Conservation (phyloP, 148 eudicot species). For the Cornus kousa region DNA sequence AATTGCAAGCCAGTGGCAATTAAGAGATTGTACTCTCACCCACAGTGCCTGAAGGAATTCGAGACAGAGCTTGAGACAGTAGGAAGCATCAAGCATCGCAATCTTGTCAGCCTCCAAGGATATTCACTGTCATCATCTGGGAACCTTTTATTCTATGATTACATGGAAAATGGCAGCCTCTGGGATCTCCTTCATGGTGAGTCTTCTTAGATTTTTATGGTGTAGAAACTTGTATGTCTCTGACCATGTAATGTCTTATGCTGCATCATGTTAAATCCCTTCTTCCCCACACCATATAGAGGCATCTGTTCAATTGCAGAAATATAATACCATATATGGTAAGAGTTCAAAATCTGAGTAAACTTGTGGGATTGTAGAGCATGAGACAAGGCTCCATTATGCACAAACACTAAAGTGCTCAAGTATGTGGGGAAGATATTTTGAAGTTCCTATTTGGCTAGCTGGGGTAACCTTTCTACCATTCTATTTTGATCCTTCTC, state of each 20-base stretch:
- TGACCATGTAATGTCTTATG: not conserved
- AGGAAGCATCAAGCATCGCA: constrained; percentile 96
- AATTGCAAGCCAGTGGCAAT: constrained; percentile 95
- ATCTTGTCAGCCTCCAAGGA: constrained; percentile 89
- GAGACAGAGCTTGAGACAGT: constrained; percentile 95
- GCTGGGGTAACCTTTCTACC: not conserved
- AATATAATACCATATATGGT: too few relatives aligned
- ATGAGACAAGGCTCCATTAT: not conserved
- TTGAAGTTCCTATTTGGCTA: not conserved
- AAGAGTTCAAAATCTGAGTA: not conserved
- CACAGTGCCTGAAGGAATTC: constrained; percentile 80
- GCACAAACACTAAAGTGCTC: not conserved
- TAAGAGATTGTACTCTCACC: constrained; percentile 81
- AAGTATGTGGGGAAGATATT: not conserved
- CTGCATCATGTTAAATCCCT: not conserved
- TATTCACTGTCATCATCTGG: constrained; percentile 92
- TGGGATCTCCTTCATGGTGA: constrained; percentile 98
- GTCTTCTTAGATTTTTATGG: not conserved
- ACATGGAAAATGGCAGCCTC: constrained; percentile 98
- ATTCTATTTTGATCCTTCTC: not conserved
- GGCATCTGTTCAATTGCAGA: not conserved
- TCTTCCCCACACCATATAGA: not conserved
- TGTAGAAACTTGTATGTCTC: not conserved
- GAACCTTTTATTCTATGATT: constrained; percentile 92
- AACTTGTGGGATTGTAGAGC: not conserved